Evolutionary conservation across 768 basidiomycete species (phyloP).

Genomic region (Podaxis rugospora): DNA sequence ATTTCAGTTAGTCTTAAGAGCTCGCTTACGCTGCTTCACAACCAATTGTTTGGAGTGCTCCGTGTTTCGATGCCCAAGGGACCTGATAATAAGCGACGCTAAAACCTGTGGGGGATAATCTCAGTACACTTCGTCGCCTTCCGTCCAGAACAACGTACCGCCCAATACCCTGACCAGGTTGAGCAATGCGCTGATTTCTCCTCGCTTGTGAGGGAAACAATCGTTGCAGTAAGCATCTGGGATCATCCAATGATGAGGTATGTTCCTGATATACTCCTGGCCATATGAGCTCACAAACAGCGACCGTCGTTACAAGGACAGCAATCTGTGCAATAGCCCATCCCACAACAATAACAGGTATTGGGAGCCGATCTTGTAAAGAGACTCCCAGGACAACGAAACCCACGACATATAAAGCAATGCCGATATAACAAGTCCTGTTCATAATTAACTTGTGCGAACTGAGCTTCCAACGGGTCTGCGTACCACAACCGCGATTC

Average conservation of each 20-base stretch:
- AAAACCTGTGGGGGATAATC: conserved; percentile 33
- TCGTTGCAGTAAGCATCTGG: conserved; percentile 19
- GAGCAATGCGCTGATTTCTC: conserved; percentile 59
- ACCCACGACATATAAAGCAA: conserved; percentile 58
- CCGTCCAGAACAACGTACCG: conserved; percentile 22
- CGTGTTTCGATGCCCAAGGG: conserved; percentile 56
- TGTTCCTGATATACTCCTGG: no score
- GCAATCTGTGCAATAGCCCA: conserved; percentile 62
- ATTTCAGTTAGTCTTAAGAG: not conserved
- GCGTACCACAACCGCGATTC: conserved; percentile 57
- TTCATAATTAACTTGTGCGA: not conserved
- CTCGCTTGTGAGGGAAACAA: conserved; percentile 25
- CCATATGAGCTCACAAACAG: conserved; percentile 42
- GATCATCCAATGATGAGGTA: conserved; percentile 15
- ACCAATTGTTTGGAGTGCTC: conserved; percentile 59
- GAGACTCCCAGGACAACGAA: conserved; percentile 55
- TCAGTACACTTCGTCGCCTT: not conserved
- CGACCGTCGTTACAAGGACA: conserved; percentile 58
- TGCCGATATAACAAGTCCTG: conserved; percentile 58
- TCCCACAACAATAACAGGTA: conserved; percentile 57
- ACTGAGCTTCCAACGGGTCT: not conserved
- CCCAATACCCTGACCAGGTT: conserved; percentile 54
- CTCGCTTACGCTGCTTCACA: conserved; percentile 53
- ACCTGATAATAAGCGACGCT: conserved; percentile 65
- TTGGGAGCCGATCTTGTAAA: conserved; percentile 46